These are phyloP conservation scores for Exophiala xenobiotica DNA, from an alignment of 2,329 filamentous ascomycete genomes.

Conservation along the genomic window DNA sequence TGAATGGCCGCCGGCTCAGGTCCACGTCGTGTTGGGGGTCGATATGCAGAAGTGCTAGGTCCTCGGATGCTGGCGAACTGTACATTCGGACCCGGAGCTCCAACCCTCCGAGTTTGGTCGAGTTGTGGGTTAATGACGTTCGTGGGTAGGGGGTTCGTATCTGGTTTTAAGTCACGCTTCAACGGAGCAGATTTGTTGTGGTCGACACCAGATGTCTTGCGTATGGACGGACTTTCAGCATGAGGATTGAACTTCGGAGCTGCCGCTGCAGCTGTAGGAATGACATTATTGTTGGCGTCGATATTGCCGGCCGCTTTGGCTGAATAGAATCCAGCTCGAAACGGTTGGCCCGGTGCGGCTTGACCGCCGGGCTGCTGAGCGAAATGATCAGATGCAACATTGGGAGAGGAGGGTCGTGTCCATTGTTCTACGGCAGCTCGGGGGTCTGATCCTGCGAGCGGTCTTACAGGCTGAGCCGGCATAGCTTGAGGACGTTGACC, in stretches of 20 bases:
- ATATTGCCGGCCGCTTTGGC: conserved; percentile 63
- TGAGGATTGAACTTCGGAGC: conserved; percentile 67
- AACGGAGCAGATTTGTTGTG: conserved; percentile 75
- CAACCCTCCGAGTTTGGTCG: conserved; percentile 19
- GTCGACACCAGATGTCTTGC: conserved; percentile 84
- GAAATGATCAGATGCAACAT: conserved; percentile 23
- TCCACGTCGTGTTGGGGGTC: conserved; percentile 46
- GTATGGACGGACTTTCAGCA: conserved; percentile 77
- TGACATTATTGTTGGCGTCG: conserved; percentile 50
- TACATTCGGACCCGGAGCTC: conserved; percentile 12
- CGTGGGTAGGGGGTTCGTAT: conserved; percentile 31
- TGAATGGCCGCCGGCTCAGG: conserved; percentile 31
- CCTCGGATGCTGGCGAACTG: conserved; percentile 8
- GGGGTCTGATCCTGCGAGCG: conserved; percentile 1
- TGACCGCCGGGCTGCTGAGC: conserved; percentile 1
- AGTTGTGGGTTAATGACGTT: conserved; percentile 23
- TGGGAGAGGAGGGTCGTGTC: conserved; percentile 25
- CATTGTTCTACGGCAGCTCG: conserved; percentile 6
- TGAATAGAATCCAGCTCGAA: conserved; percentile 66
- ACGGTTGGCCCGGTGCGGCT: not conserved
- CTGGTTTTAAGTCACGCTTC: conserved; percentile 43
- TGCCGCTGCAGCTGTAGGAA: conserved; percentile 45
- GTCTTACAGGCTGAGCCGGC: conserved; percentile 5
- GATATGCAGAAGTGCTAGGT: conserved; percentile 33
- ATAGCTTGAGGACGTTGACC: conserved; percentile 15